Percentiles rank a stretch among this genome's conserved stretches.
phyloP scores from a whole-genome alignment of 345 rosid species.

The Viola odorata region DNA sequence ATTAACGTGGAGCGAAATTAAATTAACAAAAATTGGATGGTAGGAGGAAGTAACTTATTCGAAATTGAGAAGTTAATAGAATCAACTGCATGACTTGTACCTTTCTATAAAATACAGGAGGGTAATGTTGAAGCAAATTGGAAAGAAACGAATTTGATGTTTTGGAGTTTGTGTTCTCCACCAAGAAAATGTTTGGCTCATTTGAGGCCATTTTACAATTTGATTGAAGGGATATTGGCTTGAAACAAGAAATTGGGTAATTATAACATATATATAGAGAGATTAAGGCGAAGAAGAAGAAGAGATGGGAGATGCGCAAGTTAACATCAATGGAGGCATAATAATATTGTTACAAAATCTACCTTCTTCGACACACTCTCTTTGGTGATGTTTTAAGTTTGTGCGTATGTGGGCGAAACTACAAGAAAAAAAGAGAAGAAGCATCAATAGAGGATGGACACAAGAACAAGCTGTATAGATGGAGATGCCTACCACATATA shows the following conservation, averaged over 20 bases:
- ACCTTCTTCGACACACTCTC: background rate
- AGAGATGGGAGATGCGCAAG: background rate
- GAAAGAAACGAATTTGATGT: conserved; percentile 5
- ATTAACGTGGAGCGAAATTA: too few relatives aligned
- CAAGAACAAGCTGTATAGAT: too few relatives aligned
- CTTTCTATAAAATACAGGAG: conserved; percentile 40
- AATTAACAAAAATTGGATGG: too few relatives aligned
- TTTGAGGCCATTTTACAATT: conserved; percentile 22
- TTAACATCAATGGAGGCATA: background rate
- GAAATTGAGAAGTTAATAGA: background rate
- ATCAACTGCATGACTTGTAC: conserved; percentile 5
- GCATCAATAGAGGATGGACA: background rate
- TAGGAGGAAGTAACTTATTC: too few relatives aligned
- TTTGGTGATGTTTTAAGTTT: background rate
- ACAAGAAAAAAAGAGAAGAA: background rate
- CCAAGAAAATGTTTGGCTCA: conserved; percentile 6
- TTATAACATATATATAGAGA: background rate
- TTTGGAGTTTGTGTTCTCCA: conserved; percentile 5
- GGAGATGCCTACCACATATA: too few relatives aligned
- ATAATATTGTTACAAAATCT: background rate
- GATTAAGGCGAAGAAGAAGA: background rate
- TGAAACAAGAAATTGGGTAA: background rate
- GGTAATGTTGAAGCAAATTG: conserved; percentile 17
- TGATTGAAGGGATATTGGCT: background rate
- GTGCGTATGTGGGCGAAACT: background rate